These are phyloP conservation scores for Vicia villosa DNA, from an alignment of 306 rosid genomes.

Conservation along the genomic window DNA sequence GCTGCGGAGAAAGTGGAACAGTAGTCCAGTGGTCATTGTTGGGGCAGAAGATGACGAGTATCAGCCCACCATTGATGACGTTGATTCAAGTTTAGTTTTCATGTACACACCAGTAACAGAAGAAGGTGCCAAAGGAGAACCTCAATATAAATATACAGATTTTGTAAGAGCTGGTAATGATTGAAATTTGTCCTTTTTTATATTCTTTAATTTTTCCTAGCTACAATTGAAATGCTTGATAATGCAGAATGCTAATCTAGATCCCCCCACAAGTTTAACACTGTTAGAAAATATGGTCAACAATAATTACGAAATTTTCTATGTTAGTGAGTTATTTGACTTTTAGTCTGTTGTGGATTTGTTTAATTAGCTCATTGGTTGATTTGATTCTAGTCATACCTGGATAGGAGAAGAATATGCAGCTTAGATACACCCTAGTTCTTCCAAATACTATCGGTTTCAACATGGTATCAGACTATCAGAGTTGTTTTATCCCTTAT, in stretches of 20 bases:
- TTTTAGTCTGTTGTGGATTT: slow-evolving; percentile 11
- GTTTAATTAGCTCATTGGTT: not conserved
- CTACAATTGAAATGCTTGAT: slow-evolving; percentile 26
- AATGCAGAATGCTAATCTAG: slow-evolving; percentile 12
- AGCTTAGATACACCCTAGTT: not conserved
- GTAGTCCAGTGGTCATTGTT: slow-evolving; percentile 86
- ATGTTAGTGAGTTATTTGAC: slow-evolving; percentile 4
- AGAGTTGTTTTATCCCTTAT: not conserved
- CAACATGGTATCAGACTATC: not conserved
- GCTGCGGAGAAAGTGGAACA: slow-evolving; percentile 96
- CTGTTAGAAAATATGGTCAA: not conserved
- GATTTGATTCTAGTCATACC: slow-evolving; percentile 8
- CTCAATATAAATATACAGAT: slow-evolving; percentile 90
- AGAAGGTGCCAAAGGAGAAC: slow-evolving; percentile 97
- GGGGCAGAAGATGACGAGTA: slow-evolving; percentile 96
- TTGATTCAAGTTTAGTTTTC: slow-evolving; percentile 93
- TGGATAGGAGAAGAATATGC: not conserved
- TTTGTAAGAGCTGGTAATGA: slow-evolving; percentile 87
- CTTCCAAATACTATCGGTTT: not conserved
- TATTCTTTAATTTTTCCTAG: slow-evolving; percentile 6
- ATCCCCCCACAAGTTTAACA: slow-evolving; percentile 13
- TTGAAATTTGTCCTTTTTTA: slow-evolving; percentile 27
- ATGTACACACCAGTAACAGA: slow-evolving; percentile 97
- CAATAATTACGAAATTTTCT: not conserved
- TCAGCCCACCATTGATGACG: slow-evolving; percentile 72